Evolutionary conservation across 108 stramenopile genomes (phyloP), one percentile per base, ranked within the genome.

Genomic region (Nitzschia sp.): DNA sequence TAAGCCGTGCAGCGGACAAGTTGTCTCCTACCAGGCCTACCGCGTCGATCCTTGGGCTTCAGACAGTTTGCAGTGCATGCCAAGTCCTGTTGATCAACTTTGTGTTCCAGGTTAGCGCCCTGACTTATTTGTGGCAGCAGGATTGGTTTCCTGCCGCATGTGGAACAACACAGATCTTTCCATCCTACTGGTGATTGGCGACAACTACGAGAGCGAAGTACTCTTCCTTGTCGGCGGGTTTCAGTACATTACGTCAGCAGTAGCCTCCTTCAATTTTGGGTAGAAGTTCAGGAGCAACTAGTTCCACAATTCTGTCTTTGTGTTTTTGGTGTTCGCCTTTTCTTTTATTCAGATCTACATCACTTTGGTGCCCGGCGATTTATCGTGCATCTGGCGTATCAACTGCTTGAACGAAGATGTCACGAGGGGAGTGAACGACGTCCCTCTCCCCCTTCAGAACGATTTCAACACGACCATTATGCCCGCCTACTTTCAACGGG

Each of bases 91-190:
- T 62, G 13, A 76, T 79, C 51, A 85, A 91, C 60, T 75, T 85
- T 24, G 32, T 82, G 1, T 87, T 85, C 62, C 46, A 68, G 2
- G 69, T 81, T 4, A 60, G 79, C 49, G 82, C 70, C 25, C 75
- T 91, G 3, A 45, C 53, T 29, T 49, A 64, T 33, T 76, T 91
- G 9, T 71, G 59, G 32, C 8, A 48, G 3, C 82, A 91, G 70
- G 82, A 83, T 66, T 87, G 89, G 86, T 87, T 72, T 56, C 77
- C 47, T 87, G 89, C 72, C 51, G 89, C 31, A 82, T 72, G 61
- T 90, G 85, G 85, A 71, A 55, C 23, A 71, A 54, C 34, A 68
- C 38, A 26, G 89, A 85, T 48, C 57, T 84, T 1, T 51, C 48
- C 32, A 70, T 76, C 29, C 46, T 81, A 0, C 38, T 62, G 2